These are phyloP conservation scores for Pythium pectinolyticum DNA, from an alignment of 352 stramenopile genomes.

Conservation along the genomic window DNA sequence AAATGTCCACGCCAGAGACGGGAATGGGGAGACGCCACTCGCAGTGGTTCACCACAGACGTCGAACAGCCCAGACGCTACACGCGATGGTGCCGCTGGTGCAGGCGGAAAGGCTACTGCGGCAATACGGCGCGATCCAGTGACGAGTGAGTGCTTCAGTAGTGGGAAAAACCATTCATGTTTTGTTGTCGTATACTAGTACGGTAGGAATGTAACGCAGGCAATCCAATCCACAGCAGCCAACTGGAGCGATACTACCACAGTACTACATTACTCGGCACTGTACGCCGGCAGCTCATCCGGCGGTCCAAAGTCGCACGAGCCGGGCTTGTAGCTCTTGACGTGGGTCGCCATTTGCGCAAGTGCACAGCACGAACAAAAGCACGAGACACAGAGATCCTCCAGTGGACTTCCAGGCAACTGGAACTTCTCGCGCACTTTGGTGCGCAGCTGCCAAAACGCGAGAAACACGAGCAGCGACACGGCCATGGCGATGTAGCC, in stretches of 20 bases:
- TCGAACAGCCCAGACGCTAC: neutral
- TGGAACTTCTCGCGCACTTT: neutral
- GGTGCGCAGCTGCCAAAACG: neutral
- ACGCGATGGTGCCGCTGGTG: no score
- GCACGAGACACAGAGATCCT: neutral
- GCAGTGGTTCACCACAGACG: neutral
- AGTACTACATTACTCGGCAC: no score
- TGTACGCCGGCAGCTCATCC: neutral
- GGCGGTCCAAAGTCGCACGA: constrained; percentile 6
- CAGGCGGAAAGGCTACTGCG: no score
- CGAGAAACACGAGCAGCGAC: neutral
- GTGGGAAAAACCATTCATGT: no score
- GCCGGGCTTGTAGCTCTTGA: constrained; percentile 15
- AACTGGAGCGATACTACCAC: no score
- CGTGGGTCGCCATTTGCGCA: constrained; percentile 12
- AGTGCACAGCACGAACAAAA: neutral
- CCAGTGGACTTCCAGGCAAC: neutral
- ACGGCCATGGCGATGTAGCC: neutral
- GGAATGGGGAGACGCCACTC: neutral
- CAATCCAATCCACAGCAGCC: no score
- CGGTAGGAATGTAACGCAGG: no score
- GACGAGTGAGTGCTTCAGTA: no score
- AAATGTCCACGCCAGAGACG: neutral
- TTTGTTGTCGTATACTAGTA: no score
- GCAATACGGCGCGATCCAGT: no score